Base-by-base conservation (phyloP, 345 rosid genomes). In the Balakata baccata region DNA sequence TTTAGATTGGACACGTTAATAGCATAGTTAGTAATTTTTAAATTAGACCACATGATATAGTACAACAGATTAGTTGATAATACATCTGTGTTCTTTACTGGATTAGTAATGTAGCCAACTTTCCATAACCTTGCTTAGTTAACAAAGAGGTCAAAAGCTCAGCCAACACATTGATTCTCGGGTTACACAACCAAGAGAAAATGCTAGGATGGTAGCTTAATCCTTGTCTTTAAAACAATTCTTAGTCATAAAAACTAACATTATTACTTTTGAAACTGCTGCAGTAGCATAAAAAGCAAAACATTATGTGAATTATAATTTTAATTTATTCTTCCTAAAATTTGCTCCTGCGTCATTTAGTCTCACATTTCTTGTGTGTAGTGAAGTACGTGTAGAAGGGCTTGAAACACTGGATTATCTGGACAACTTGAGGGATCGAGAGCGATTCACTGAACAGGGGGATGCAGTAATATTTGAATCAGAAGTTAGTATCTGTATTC, bases 321-420 rank as follows among this genome's bases (percentile, higher is more conserved):
- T 3, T 25, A 58, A 13, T 43, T 39, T 63, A 7, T 45, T 66
- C 37, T 29, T 46, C 4, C 4, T 45, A 45, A 23, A 47, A 8
- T 25, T 16, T 23, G 3, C 6, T 47, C 8, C n/a, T 23, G 10
- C 41, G 37, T 68, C 46, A 74, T 65, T 65, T 39, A 18, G n/a
- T 49, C 43, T 14, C 20, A 22, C 41, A n/a, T 77, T 76, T 47
- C 60, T 68, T 77, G 41, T 77, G 69, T 80, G 66, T 73, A 87
- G 91, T 80, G 91, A 87, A 86, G 91, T 87, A 72, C 81, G 91
- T 52, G 88, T 87, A 64, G 91, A 87, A 84, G 89, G 89, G 41
- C 77, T 87, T 38, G 91, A 87, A 80, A 87, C 91, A 38, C 77
- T 86, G 71, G 91, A 87, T 76, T 87, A 87, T 75, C 79, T 87